Evolutionary conservation across 106 monocot genomes (phyloP), one percentile per base, ranked within the genome.

Genomic region (Xerophyta viscosa): DNA sequence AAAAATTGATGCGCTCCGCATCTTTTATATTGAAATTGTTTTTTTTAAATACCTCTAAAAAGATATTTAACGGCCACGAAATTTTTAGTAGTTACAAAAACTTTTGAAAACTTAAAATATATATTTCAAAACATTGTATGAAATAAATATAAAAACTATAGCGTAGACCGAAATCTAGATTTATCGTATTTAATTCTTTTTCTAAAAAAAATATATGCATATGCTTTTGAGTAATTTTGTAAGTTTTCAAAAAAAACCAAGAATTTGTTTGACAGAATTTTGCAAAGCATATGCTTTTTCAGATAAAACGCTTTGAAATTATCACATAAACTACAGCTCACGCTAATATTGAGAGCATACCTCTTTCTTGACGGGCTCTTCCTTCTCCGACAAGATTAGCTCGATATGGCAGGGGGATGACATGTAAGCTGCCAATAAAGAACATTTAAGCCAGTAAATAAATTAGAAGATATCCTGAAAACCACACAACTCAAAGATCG

Each of bases 361-460:
- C 62, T 62, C 62, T 50, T 50, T 62, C 37, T 62, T 62, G 5
- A 62, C 62, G 18, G 62, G 25, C 19, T 62, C 62, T 39, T 62
- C 62, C 37, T 62, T 62, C 49, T 62, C 62, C 23, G 62, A 62
- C 62, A 62, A 51, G 44, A 64, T 54, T 13, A 64, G 21, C 19
- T 64, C 64, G 53, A 64, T 64, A 26, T 64, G 64, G 20, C 64
- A 64, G 1, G 52, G 64, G 2, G 64, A 54, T 41, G 64, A 64
- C 64, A 64, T 53, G 15, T 64, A 53, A 15, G 64, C 64, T 64
- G 64, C 7, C 2, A 52, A 27, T 50, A 24, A 29, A 25, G 15
- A 43, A 43, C 7, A 42, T 9, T 12, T 12, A 18, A 2, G 15
- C 21, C 11, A 11, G 31, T 56, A 24, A 24, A 23, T 21, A 0